phyloP scores from a whole-genome alignment of 2,329 filamentous ascomycete species.

The Cladobotryum mycophilum region DNA sequence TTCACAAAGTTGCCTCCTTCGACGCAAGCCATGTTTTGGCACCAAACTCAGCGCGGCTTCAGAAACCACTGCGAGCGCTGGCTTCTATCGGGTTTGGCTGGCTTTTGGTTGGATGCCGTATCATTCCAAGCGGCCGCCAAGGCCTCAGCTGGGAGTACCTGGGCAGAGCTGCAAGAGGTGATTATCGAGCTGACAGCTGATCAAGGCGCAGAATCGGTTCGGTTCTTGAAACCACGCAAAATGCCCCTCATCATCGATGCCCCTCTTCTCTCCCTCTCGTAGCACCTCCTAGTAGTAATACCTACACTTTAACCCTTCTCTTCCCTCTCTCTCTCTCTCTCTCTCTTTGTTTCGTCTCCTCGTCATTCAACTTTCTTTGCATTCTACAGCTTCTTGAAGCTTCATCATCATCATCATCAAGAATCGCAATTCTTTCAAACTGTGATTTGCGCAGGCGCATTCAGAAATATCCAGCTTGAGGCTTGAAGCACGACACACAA shows the following conservation, averaged over 20 bases:
- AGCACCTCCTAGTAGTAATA: no score
- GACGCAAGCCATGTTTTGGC: neutral
- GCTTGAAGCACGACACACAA: slow-evolving; percentile 1
- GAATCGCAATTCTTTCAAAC: neutral
- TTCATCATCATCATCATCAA: neutral
- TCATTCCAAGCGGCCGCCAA: no score
- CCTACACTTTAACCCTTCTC: slow-evolving; percentile 4
- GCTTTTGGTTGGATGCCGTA: no score
- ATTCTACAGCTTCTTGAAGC: neutral
- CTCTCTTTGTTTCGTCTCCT: neutral
- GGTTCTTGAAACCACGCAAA: neutral
- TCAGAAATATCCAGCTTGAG: neutral
- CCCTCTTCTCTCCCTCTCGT: neutral
- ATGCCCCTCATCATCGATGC: neutral
- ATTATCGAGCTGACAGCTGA: slow-evolving; percentile 2
- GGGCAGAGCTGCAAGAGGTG: neutral
- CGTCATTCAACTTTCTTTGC: neutral
- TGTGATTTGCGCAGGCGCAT: neutral
- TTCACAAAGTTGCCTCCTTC: neutral
- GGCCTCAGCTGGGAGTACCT: no score
- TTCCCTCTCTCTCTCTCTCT: no score
- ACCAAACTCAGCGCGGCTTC: no score
- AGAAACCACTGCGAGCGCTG: no score
- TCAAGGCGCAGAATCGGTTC: slow-evolving; percentile 4
- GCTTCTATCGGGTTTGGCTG: no score